Evolutionary conservation across 148 eudicot species (phyloP).

Genomic region (Heliamphora exappendiculata): DNA sequence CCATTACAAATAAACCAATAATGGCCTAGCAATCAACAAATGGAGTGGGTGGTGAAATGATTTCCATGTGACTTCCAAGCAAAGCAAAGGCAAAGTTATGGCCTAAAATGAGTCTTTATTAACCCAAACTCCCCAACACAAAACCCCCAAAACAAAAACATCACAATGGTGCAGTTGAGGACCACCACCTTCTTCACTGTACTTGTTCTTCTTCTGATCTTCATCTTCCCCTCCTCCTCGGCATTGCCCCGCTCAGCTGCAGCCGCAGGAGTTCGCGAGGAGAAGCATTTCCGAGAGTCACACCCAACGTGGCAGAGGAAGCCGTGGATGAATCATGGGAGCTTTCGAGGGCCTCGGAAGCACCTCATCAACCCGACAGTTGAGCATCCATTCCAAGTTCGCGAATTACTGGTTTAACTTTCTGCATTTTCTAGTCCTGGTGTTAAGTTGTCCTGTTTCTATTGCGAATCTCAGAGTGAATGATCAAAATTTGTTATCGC

Average conservation of each 20-base stretch:
- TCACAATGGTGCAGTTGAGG: conserved; percentile 12
- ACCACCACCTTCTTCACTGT: conserved; percentile 6
- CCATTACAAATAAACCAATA: too few species aligned
- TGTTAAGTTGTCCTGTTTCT: neutral
- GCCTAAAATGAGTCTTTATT: neutral
- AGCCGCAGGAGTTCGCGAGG: neutral
- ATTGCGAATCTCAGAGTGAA: too few species aligned
- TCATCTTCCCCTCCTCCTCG: neutral
- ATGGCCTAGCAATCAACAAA: neutral
- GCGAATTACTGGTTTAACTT: conserved; percentile 8
- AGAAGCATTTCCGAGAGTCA: neutral
- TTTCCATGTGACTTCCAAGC: neutral
- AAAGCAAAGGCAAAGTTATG: neutral
- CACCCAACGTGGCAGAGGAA: conserved; percentile 17
- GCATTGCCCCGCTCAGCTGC: neutral
- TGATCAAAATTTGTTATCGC: too few species aligned
- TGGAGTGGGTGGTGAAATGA: neutral
- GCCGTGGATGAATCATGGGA: conserved; percentile 29
- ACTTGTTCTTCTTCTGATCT: conserved; percentile 5
- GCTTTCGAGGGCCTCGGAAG: conserved; percentile 23
- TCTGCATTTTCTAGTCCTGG: neutral
- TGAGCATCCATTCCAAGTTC: conserved; percentile 17
- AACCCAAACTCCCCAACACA: neutral
- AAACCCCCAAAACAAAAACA: neutral
- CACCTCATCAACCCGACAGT: conserved; percentile 19